Percentiles rank a stretch among this genome's conserved stretches.
phyloP scores from a whole-genome alignment of 1,284 basidiomycete species.

The Spongispora temasekensis region DNA sequence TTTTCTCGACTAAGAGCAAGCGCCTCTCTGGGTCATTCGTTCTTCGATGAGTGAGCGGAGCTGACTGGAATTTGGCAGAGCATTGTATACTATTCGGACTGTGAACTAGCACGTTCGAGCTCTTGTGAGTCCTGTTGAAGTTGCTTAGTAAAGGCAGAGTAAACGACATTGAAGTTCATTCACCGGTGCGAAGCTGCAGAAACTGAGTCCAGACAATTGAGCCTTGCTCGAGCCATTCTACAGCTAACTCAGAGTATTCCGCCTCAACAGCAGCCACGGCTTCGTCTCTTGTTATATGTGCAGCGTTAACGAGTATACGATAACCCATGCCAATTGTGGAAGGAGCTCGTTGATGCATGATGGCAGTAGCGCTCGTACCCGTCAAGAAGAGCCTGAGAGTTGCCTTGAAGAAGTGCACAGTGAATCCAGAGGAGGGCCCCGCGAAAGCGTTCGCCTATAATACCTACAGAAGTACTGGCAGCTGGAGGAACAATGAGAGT shows the following conservation, averaged over 20 bases:
- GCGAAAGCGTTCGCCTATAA: not conserved
- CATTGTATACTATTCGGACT: not conserved
- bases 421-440: not conserved
- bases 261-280: not conserved
- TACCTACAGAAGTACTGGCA: not conserved
- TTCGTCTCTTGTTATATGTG: not conserved
- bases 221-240: not conserved
- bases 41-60: not conserved
- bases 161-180: not conserved
- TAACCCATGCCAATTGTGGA: slow-evolving; percentile 7
- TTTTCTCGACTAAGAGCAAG: not conserved
- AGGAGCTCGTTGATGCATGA: slow-evolving; percentile 3
- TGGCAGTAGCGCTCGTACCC: not conserved
- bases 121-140: not conserved
- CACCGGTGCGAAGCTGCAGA: not conserved
- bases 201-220: not conserved
- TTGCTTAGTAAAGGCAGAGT: not conserved
- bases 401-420: not conserved
- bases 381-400: not conserved
- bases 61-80: not conserved
- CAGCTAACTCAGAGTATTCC: not conserved
- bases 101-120: not conserved
- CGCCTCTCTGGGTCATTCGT: not conserved
- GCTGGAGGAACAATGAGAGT: too few species aligned
- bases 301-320: not conserved